Evolutionary conservation across 2,329 filamentous ascomycete genomes (phyloP).

Genomic region (Fusarium phyllophilum): DNA sequence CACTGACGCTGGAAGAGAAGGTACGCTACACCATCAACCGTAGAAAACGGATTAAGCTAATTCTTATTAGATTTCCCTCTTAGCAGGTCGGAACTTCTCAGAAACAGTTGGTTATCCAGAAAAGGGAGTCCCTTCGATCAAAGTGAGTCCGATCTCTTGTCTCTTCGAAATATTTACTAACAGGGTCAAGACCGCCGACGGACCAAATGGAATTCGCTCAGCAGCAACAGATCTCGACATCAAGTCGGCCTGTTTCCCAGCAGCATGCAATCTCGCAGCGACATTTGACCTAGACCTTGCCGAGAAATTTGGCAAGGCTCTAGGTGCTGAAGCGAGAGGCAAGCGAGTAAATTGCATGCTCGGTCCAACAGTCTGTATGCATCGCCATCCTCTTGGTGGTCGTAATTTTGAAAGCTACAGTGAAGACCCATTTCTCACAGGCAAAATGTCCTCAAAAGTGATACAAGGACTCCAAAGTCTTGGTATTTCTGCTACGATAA

Average conservation of each 20-base stretch:
- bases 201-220: conserved; percentile 50
- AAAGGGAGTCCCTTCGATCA: conserved; percentile 36
- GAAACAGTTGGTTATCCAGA: conserved; percentile 31
- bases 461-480: conserved; percentile 57
- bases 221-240: conserved; percentile 45
- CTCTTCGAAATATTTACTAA: background rate
- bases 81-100: conserved; percentile 40
- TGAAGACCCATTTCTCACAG: conserved; percentile 59
- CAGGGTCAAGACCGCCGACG: conserved; percentile 39
- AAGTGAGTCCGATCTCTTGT: background rate
- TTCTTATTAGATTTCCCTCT: conserved; percentile 27
- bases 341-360: conserved; percentile 79
- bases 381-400: conserved; percentile 59
- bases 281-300: conserved; percentile 71
- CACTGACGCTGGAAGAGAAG: conserved; percentile 37
- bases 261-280: conserved; percentile 60
- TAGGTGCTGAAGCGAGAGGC: conserved; percentile 61
- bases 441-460: conserved; percentile 55
- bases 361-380: conserved; percentile 68
- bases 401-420: conserved; percentile 60
- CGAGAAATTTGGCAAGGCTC: conserved; percentile 63
- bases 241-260: conserved; percentile 47
- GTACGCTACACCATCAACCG: background rate
- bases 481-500: conserved; percentile 56
- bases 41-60: background rate